These are phyloP conservation scores for Takakia lepidozioides DNA, from an alignment of 225 moss, liverwort and hornwort species.

Conservation along the genomic window DNA sequence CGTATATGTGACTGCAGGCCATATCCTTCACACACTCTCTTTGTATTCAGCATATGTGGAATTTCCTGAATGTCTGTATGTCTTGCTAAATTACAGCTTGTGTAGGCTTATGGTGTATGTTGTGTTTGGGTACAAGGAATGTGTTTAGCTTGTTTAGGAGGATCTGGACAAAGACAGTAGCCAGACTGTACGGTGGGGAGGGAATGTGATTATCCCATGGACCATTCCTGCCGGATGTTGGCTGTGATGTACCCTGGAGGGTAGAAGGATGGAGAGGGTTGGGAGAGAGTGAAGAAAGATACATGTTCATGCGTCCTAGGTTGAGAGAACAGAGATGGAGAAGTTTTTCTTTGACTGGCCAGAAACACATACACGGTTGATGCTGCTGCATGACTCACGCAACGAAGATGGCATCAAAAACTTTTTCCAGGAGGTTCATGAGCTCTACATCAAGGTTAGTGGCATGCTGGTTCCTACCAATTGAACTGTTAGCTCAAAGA, in stretches of 20 bases:
- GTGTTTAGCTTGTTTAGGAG: no score
- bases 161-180: no score
- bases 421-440: constrained; percentile 95
- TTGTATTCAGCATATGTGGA: no score
- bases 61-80: no score
- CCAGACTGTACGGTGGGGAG: no score
- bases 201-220: no score
- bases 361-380: constrained; percentile 50
- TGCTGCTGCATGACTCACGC: constrained; percentile 94
- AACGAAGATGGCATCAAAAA: constrained; percentile 97
- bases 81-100: no score
- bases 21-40: constrained; percentile 24
- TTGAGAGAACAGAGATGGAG: not conserved
- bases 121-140: no score
- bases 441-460: constrained; percentile 86
- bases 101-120: no score
- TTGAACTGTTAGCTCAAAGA: not conserved
- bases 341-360: constrained; percentile 13
- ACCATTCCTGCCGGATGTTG: no score
- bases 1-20: constrained; percentile 92
- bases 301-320: not conserved
- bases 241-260: no score
- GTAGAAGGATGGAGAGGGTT: not conserved
- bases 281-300: not conserved
- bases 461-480: not conserved